These are phyloP conservation scores for Paecilomyces fulvus DNA, from an alignment of 2,329 filamentous ascomycete genomes.

Conservation along the genomic window DNA sequence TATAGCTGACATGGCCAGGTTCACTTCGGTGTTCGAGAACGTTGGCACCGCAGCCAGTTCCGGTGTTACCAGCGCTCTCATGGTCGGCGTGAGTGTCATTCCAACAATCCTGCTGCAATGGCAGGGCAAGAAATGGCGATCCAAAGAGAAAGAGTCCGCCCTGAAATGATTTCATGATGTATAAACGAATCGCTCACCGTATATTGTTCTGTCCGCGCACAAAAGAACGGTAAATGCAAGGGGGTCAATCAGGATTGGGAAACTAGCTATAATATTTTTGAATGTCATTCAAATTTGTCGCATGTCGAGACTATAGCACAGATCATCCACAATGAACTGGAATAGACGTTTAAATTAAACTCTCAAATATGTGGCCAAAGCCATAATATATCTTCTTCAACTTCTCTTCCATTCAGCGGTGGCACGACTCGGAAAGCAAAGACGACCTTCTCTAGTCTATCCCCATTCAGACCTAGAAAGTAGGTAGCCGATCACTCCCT, in stretches of 20 bases:
- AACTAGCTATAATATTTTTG: too few relatives aligned
- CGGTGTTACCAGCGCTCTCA: slow-evolving; percentile 17
- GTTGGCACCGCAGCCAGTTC: slow-evolving; percentile 22
- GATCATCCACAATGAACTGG: too few relatives aligned
- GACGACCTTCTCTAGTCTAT: too few relatives aligned
- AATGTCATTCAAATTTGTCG: too few relatives aligned
- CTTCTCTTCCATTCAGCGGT: background rate
- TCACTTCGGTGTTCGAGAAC: slow-evolving; percentile 25
- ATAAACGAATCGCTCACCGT: background rate
- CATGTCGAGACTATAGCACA: too few relatives aligned
- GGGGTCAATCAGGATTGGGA: background rate
- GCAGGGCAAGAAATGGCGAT: slow-evolving; percentile 8
- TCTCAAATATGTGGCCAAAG: too few relatives aligned
- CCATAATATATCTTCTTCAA: too few relatives aligned
- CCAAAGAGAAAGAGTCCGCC: background rate
- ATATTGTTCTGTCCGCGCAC: background rate
- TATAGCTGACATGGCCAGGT: slow-evolving; percentile 14
- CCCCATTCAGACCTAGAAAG: background rate
- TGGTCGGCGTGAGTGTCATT: slow-evolving; percentile 20
- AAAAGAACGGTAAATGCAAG: background rate
- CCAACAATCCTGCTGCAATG: slow-evolving; percentile 20
- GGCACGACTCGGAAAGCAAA: background rate
- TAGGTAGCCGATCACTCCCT: background rate
- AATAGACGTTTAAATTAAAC: too few relatives aligned
- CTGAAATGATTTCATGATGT: background rate